A percentile compares a stretch with the other conserved stretches of the same genome.
These are phyloP conservation scores for Ophiostoma sp. DNA, from an alignment of 2,329 filamentous ascomycete genomes.

Conservation along the genomic window DNA sequence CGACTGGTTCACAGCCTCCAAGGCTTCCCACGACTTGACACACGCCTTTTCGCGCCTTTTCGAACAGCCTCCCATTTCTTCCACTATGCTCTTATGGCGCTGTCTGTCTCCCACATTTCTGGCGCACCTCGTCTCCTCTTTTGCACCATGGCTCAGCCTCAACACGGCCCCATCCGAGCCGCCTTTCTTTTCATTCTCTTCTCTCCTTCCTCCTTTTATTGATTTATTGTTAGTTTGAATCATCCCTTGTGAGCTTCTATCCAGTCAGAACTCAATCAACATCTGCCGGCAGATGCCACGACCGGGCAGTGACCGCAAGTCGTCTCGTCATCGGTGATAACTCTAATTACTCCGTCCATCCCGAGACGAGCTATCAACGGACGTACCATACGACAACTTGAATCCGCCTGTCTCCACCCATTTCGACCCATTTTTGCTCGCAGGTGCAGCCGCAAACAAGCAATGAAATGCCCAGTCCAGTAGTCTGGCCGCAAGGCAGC, in stretches of 20 bases:
- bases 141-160: not conserved
- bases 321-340: not conserved
- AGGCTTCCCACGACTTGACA: not conserved
- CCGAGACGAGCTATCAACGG: not conserved
- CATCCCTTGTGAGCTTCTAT: not conserved
- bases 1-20: not conserved
- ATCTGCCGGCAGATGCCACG: not conserved
- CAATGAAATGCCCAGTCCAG: not conserved
- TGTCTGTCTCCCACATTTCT: not conserved
- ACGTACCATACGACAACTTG: not conserved
- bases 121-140: not conserved
- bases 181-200: not conserved
- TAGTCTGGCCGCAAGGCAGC: not conserved
- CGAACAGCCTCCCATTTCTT: not conserved
- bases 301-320: not conserved
- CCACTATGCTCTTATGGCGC: not conserved
- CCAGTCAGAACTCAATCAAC: not conserved
- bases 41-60: not conserved
- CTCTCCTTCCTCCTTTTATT: not conserved
- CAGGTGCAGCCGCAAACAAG: not conserved
- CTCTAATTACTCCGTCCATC: too few relatives aligned
- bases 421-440: not conserved
- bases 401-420: not conserved
- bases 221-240: not conserved
- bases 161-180: not conserved